Evolutionary conservation across 1,284 basidiomycete species (phyloP).

Genomic region (Tilletia indica): DNA sequence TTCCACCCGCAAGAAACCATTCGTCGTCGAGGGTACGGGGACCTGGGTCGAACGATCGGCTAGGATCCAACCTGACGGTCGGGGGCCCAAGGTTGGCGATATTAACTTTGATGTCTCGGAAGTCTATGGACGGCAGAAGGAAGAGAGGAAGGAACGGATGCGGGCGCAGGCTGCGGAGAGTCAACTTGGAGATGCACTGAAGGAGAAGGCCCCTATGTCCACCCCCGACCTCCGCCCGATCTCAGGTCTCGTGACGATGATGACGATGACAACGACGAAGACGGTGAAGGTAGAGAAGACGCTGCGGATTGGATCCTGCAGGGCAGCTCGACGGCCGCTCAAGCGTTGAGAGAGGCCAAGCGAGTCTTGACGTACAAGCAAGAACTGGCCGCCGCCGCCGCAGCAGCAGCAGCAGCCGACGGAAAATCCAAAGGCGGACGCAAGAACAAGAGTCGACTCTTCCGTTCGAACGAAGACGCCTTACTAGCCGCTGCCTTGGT

Average conservation of each 20-base stretch:
- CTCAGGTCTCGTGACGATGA: background rate
- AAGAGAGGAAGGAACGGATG: background rate
- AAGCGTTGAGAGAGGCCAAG: slow-evolving; percentile 8
- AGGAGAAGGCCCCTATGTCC: background rate
- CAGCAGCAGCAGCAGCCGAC: background rate
- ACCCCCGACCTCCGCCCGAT: background rate
- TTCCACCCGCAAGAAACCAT: background rate
- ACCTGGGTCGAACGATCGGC: slow-evolving; percentile 1
- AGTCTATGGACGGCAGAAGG: background rate
- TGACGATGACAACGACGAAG: background rate
- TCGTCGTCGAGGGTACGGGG: slow-evolving; percentile 8
- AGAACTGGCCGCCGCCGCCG: slow-evolving; percentile 3
- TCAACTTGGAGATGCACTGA: background rate
- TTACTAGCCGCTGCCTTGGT: slow-evolving; percentile 5
- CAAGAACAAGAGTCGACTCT: slow-evolving; percentile 5
- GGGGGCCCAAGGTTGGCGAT: slow-evolving; percentile 12
- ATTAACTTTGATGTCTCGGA: slow-evolving; percentile 10
- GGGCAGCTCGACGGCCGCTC: slow-evolving; percentile 16
- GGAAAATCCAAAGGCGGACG: slow-evolving; percentile 19
- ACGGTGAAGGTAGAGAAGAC: background rate
- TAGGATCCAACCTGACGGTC: background rate
- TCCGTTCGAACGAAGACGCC: background rate
- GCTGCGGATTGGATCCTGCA: slow-evolving; percentile 9
- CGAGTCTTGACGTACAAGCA: slow-evolving; percentile 11
- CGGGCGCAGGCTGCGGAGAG: background rate